phyloP scores from a whole-genome alignment of 1,284 basidiomycete genomes.

The Serendipita sp. region DNA sequence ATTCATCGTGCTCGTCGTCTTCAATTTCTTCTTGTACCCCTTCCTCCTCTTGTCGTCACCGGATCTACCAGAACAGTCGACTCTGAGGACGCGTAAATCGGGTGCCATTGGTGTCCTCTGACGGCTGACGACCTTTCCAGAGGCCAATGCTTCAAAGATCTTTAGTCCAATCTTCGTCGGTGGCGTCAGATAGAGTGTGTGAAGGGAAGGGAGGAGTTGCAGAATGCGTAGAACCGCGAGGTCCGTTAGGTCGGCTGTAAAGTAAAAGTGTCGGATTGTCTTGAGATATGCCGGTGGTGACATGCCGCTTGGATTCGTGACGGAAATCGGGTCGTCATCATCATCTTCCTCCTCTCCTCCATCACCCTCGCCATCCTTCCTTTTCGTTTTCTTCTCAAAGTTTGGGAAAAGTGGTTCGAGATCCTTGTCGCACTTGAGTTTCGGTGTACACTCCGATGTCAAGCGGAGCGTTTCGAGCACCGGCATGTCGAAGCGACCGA shows the following conservation, averaged over 20 bases:
- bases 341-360: too few species aligned
- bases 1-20: neutral
- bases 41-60: neutral
- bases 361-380: too few species aligned
- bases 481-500: neutral
- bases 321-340: too few species aligned
- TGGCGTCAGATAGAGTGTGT: neutral
- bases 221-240: neutral
- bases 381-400: neutral
- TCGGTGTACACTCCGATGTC: neutral
- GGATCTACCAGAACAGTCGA: neutral
- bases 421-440: neutral
- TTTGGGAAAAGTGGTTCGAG: neutral
- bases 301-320: neutral
- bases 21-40: neutral
- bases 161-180: neutral
- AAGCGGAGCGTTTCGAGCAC: neutral
- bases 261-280: neutral
- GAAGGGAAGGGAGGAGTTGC: neutral
- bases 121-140: neutral
- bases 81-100: neutral
- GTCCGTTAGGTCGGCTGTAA: neutral
- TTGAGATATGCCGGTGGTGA: neutral
- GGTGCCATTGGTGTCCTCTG: neutral
- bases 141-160: neutral